phyloP scores from a whole-genome alignment of 73 alveolate genomes.

The Symbiodinium natans region DNA sequence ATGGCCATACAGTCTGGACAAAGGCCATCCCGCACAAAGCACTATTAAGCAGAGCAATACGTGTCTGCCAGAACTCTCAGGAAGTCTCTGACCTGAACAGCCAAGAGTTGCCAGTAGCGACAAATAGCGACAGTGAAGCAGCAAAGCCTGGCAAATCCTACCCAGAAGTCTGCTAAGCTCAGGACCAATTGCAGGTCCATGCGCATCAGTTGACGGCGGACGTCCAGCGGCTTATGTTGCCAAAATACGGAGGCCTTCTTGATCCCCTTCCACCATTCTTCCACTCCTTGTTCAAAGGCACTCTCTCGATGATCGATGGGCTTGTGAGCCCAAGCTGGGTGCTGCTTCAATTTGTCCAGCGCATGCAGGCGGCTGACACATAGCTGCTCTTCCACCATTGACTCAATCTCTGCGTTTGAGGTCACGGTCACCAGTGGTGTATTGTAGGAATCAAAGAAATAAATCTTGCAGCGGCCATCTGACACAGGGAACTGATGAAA shows the following conservation, averaged over 20 bases:
- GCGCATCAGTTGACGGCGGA: slow-evolving; percentile 9
- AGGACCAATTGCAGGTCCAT: not conserved
- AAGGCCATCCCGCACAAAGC: not conserved
- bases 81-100: not conserved
- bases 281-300: slow-evolving; percentile 52
- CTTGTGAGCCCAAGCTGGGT: slow-evolving; percentile 57
- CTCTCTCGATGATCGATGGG: slow-evolving; percentile 1
- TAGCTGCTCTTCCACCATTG: slow-evolving; percentile 6
- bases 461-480: not conserved
- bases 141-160: not conserved
- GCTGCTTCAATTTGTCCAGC: not conserved
- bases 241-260: slow-evolving; percentile 57
- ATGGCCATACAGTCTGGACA: not conserved
- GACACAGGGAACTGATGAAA: not conserved
- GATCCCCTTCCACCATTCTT: slow-evolving; percentile 84
- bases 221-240: slow-evolving; percentile 52
- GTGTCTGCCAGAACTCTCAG: not conserved
- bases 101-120: too few species aligned
- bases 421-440: slow-evolving; percentile 26
- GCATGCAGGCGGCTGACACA: not conserved
- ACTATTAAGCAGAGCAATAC: not conserved
- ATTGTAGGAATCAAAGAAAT: slow-evolving; percentile 80
- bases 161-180: not conserved
- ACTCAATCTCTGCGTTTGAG: slow-evolving; percentile 36
- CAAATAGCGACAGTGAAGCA: not conserved